Evolutionary conservation across 768 basidiomycete species (phyloP), one percentile per base, ranked within the genome.

Genomic region (Hysterangium stoloniferum): DNA sequence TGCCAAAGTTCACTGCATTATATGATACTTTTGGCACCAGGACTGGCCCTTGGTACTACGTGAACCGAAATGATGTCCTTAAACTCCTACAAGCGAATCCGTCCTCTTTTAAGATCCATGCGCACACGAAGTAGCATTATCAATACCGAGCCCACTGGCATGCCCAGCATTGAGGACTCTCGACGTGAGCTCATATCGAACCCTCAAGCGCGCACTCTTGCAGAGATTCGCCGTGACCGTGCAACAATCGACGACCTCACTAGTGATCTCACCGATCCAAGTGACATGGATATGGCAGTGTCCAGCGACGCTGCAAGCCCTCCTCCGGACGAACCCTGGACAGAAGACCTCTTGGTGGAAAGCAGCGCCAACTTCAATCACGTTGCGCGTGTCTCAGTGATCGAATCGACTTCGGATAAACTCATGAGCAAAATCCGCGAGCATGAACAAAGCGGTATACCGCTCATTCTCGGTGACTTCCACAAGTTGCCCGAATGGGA

Each of bases 401-500:
- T 62, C 17, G 59, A 55, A 27, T 56, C 55, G 8, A 55, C 62
- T 28, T n/a, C n/a, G n/a, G 58, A 61, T 3, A 59, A 56, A 2
- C 58, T 76, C 20, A 50, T 62, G 2, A 48, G 59, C 1, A 60
- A 60, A 32, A 71, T 87, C 27, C 55, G 63, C 27, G 45, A 65
- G 7, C 71, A 77, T 40, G 84, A 87, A 41, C 42, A 54, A 4
- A 54, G 59, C 13, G 85, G 84, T 1, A 53, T 64, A 11, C 88
- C 88, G 1, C 57, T 88, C 44, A 75, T 91, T 24, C 73, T 92
- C 13, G 67, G 77, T 52, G 76, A 74, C 12, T 78, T 77, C 64
- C 77, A 87, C 47, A 63, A 74, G 44, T 71, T 74, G 38, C 56
- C 66, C 0, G 53, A 61, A 2, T 91, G 89, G 88, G 73, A 75